A percentile compares a stretch with the other conserved stretches of the same genome.
These are phyloP conservation scores for Pelargonium australe DNA, from an alignment of 441 rosid genomes.

Conservation along the genomic window DNA sequence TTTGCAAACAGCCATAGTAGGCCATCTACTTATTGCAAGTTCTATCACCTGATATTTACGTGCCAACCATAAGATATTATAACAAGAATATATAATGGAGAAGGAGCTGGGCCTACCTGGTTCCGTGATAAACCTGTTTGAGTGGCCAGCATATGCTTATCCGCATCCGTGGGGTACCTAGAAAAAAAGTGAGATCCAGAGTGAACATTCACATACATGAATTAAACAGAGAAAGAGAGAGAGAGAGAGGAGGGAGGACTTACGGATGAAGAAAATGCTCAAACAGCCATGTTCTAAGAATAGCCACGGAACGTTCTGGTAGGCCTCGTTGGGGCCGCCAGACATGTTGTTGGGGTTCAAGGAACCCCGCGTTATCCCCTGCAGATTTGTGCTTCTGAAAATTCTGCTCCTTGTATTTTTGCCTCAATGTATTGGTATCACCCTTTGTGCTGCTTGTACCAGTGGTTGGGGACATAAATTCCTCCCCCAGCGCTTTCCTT, in stretches of 20 bases:
- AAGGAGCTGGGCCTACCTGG: constrained; percentile 34
- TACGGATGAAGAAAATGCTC: constrained; percentile 67
- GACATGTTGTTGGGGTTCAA: constrained; percentile 20
- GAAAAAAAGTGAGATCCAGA: neutral
- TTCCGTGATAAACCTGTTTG: constrained; percentile 48
- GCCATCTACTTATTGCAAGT: constrained; percentile 2
- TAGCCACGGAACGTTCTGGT: constrained; percentile 55
- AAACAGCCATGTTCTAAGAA: constrained; percentile 59
- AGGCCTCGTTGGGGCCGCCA: constrained; percentile 70
- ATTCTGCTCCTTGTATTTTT: constrained; percentile 26
- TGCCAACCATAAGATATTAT: neutral
- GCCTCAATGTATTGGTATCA: constrained; percentile 23
- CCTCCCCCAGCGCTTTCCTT: constrained; percentile 37
- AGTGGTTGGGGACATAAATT: constrained; percentile 22
- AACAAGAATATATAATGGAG: neutral
- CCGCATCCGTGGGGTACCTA: constrained; percentile 54
- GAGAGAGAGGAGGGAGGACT: constrained; percentile 11
- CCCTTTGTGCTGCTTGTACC: constrained; percentile 29
- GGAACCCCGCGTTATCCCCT: neutral
- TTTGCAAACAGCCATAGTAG: neutral
- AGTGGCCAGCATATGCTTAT: constrained; percentile 52
- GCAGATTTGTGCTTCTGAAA: neutral
- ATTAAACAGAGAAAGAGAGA: neutral
- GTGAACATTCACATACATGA: neutral
- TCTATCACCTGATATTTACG: constrained; percentile 12